Conservation (phyloP, 2,329 filamentous ascomycete genomes). For the Graphium sp. region DNA sequence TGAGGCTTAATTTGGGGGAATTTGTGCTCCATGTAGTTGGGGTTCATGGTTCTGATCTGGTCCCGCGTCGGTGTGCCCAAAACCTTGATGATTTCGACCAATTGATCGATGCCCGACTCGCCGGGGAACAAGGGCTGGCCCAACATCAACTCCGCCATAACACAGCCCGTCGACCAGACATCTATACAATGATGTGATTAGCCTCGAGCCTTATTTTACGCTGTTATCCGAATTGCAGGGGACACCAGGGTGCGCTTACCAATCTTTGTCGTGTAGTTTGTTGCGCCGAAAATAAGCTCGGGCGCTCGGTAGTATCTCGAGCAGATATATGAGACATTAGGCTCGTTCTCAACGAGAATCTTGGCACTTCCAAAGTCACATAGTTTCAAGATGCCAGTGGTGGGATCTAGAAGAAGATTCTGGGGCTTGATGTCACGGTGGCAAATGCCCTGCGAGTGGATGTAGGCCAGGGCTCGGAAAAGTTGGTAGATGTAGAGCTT, state of each 20-base stretch:
- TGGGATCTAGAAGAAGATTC: conserved; percentile 85
- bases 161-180: conserved; percentile 97
- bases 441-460: conserved; percentile 97
- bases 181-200: conserved; percentile 41
- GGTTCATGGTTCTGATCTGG: conserved; percentile 99
- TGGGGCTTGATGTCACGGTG: conserved; percentile 99
- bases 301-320: conserved; percentile 97
- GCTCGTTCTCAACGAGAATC: conserved; percentile 96
- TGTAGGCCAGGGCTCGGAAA: conserved; percentile 95
- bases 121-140: conserved; percentile 95
- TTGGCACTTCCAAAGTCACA: conserved; percentile 99
- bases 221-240: too few species aligned
- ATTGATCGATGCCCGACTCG: conserved; percentile 94
- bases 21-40: conserved; percentile 99
- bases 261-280: conserved; percentile 99
- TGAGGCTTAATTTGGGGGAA: conserved; percentile 99
- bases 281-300: conserved; percentile 95
- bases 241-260: conserved; percentile 43
- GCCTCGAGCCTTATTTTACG: neutral
- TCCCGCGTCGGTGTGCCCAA: conserved; percentile 90
- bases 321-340: conserved; percentile 98
- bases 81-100: conserved; percentile 99
- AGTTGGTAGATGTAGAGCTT: conserved; percentile 99
- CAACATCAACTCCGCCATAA: conserved; percentile 98
- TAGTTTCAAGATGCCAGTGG: conserved; percentile 82